A percentile compares a stretch with the other conserved stretches of the same genome.
Conservation (phyloP, 768 basidiomycete genomes). For the Trametes gibbosa region DNA sequence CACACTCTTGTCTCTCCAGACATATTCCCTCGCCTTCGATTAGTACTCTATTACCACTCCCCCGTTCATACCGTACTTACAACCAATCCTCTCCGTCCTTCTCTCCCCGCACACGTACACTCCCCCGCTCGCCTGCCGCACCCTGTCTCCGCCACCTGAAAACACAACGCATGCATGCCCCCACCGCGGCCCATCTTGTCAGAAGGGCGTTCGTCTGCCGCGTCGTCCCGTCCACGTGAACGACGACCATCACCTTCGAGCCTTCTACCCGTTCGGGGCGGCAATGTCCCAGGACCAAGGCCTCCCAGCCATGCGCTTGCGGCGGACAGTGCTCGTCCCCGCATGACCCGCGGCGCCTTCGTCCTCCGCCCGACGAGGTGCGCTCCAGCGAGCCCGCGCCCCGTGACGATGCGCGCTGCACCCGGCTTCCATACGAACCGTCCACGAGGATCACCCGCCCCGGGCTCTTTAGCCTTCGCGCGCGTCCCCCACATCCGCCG, state of each 20-base stretch:
- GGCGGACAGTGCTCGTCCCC: not conserved
- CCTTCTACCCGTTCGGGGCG: conserved; percentile 1
- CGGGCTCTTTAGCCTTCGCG: not conserved
- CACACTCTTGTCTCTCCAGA: not conserved
- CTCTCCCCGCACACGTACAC: not conserved
- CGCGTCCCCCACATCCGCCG: not conserved
- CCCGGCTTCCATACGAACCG: conserved; percentile 12
- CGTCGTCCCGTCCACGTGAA: too few species aligned
- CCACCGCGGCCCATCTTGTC: conserved; percentile 8
- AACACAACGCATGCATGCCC: not conserved
- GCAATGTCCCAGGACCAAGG: conserved; percentile 6
- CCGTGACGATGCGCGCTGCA: conserved; percentile 9
- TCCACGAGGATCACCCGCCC: conserved; percentile 8
- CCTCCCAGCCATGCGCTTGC: not conserved
- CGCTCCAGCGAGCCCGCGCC: not conserved
- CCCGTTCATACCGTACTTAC: not conserved
- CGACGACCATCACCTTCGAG: conserved; percentile 6
- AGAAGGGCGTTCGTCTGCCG: conserved; percentile 5
- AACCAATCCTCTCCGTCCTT: conserved; percentile 4
- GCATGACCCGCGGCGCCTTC: conserved; percentile 4
- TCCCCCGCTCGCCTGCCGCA: not conserved
- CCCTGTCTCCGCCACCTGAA: not conserved
- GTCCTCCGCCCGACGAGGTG: not conserved
- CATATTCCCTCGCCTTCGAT: not conserved
- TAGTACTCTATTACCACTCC: conserved; percentile 6